Conservation (phyloP, 2,329 filamentous ascomycete species). For the Fusarium siculi region DNA sequence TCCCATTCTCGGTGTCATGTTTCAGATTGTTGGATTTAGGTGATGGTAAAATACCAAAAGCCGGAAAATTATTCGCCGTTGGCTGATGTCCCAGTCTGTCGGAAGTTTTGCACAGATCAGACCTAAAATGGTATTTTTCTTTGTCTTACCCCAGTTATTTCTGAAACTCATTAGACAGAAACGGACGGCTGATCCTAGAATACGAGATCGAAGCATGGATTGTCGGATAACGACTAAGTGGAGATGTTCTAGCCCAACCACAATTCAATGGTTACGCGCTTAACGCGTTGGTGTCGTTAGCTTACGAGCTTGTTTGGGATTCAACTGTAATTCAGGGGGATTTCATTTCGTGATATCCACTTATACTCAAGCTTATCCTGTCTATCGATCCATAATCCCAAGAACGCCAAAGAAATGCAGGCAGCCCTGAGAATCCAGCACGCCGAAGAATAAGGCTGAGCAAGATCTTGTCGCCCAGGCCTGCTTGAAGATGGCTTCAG, state of each 20-base stretch:
- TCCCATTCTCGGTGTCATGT: neutral
- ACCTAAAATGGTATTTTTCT: neutral
- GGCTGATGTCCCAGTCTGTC: neutral
- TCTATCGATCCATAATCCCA: neutral
- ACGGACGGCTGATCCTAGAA: fast-evolving
- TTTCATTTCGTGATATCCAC: neutral
- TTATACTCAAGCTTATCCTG: no score
- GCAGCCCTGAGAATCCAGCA: neutral
- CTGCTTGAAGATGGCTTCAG: neutral
- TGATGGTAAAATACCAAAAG: neutral
- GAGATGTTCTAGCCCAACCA: neutral
- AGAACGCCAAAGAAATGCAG: neutral
- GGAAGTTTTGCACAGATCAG: neutral
- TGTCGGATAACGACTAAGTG: neutral
- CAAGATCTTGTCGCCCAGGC: fast-evolving
- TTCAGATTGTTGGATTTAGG: neutral
- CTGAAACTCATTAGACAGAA: neutral
- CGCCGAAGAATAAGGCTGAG: neutral
- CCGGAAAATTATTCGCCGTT: slow-evolving; percentile 2
- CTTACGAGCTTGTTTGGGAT: neutral
- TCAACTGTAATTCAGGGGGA: neutral
- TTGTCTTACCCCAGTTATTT: neutral
- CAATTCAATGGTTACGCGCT: neutral
- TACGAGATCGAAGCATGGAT: neutral
- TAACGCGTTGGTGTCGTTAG: neutral